phyloP scores from a whole-genome alignment of 192 early-diverging fungal genomes.

The Geranomyces variabilis region DNA sequence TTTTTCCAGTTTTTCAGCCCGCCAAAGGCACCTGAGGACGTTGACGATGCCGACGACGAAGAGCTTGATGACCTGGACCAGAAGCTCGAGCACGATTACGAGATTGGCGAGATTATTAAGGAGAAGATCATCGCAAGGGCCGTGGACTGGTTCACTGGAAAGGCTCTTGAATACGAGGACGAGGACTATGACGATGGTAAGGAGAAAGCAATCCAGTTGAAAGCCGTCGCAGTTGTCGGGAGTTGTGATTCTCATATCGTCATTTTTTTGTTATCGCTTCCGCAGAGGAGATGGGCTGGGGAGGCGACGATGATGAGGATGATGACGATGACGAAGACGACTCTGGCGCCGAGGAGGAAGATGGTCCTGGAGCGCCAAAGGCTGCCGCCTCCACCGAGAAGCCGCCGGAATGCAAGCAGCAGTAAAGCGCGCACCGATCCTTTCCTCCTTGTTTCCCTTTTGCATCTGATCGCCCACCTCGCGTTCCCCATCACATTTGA shows the following conservation, averaged over 20 bases:
- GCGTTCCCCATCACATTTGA: neutral
- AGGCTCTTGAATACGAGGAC: constrained; percentile 87
- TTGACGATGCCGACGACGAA: constrained; percentile 76
- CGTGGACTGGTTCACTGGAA: constrained; percentile 98
- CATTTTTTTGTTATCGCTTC: neutral
- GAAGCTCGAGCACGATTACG: constrained; percentile 91
- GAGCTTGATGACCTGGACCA: constrained; percentile 76
- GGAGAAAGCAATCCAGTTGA: too few relatives aligned
- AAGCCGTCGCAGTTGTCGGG: too few relatives aligned
- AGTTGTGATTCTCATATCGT: neutral
- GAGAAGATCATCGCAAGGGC: constrained; percentile 96
- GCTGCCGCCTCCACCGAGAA: constrained; percentile 37
- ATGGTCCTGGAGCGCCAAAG: constrained; percentile 31
- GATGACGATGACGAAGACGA: constrained; percentile 61
- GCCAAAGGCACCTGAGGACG: constrained; percentile 63
- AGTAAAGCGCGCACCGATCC: constrained; percentile 38
- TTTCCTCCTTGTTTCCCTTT: neutral
- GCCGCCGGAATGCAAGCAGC: constrained; percentile 61
- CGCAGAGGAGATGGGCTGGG: constrained; percentile 33
- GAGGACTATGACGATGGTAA: constrained; percentile 46
- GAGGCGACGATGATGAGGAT: constrained; percentile 60
- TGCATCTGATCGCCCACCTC: neutral
- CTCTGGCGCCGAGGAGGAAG: constrained; percentile 65
- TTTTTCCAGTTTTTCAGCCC: constrained; percentile 98
- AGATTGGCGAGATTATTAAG: constrained; percentile 97